A percentile compares a stretch with the other conserved stretches of the same genome.
Conservation (phyloP, 192 early-diverging fungal genomes). For the Linnemannia hyalina region DNA sequence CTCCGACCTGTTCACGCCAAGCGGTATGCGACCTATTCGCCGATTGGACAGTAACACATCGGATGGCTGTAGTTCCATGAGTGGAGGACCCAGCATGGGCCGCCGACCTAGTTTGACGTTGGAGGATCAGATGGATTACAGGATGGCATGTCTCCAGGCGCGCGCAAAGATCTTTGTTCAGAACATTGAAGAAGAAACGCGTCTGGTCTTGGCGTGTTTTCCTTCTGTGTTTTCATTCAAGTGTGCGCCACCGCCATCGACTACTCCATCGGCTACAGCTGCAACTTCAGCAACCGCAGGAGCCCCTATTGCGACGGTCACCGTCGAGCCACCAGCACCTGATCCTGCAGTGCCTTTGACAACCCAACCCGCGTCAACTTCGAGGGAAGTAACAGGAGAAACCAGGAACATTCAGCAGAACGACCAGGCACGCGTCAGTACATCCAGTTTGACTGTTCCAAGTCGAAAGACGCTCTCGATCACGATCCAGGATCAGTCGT, state of each 20-base stretch:
- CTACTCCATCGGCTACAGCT: neutral
- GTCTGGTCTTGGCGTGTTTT: slow-evolving; percentile 34
- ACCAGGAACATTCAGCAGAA: slow-evolving; percentile 4
- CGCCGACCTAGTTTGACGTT: slow-evolving; percentile 5
- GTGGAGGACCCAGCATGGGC: neutral
- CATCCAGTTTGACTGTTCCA: slow-evolving; percentile 13
- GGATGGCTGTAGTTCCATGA: slow-evolving; percentile 6
- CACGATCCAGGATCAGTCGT: slow-evolving; percentile 45
- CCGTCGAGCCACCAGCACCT: neutral
- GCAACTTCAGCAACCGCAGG: neutral
- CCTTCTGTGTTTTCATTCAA: slow-evolving; percentile 42
- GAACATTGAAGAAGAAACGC: slow-evolving; percentile 49
- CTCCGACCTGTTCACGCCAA: neutral
- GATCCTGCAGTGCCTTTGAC: neutral
- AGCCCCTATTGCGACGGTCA: neutral
- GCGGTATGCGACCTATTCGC: slow-evolving; percentile 1
- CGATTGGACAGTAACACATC: slow-evolving; percentile 15
- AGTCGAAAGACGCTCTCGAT: slow-evolving; percentile 34
- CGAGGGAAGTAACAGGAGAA: neutral
- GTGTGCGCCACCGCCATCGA: neutral
- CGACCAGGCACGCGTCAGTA: slow-evolving; percentile 18
- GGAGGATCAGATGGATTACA: slow-evolving; percentile 17
- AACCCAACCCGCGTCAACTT: neutral
- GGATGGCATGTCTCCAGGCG: slow-evolving; percentile 30
- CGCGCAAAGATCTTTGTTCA: slow-evolving; percentile 38